Conservation (phyloP, 2,329 filamentous ascomycete genomes). For the Chaetothyriales sp. region DNA sequence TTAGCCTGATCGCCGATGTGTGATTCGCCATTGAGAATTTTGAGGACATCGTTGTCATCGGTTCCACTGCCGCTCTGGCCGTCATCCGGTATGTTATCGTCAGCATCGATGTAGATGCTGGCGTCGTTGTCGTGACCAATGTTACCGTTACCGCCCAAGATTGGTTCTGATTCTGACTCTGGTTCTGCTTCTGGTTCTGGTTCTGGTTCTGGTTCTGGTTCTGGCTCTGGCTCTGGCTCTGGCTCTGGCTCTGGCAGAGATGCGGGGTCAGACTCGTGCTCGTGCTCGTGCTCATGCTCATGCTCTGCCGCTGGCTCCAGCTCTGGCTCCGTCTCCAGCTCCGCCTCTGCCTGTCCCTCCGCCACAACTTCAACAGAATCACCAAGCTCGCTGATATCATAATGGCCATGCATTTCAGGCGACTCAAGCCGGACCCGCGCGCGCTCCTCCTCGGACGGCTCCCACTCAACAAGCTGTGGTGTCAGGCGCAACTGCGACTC, state of each 20-base stretch:
- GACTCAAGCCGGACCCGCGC: neutral
- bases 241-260: neutral
- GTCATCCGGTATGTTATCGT: conserved; percentile 10
- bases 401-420: neutral
- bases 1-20: neutral
- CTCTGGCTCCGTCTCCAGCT: neutral
- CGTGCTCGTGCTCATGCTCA: neutral
- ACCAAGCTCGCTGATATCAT: neutral
- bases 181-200: neutral
- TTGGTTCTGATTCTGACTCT: conserved; percentile 14
- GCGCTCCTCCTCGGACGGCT: neutral
- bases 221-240: neutral
- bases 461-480: neutral
- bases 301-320: conserved; percentile 1
- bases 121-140: too few relatives aligned
- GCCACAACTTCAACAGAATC: neutral
- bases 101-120: neutral
- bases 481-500: neutral
- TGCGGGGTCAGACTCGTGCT: too few relatives aligned
- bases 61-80: neutral
- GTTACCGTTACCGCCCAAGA: too few relatives aligned
- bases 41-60: neutral
- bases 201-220: neutral
- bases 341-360: neutral
- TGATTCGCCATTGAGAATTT: neutral